These are phyloP conservation scores for Beauveria medogensis DNA, from an alignment of 2,329 filamentous ascomycete species.

Conservation along the genomic window DNA sequence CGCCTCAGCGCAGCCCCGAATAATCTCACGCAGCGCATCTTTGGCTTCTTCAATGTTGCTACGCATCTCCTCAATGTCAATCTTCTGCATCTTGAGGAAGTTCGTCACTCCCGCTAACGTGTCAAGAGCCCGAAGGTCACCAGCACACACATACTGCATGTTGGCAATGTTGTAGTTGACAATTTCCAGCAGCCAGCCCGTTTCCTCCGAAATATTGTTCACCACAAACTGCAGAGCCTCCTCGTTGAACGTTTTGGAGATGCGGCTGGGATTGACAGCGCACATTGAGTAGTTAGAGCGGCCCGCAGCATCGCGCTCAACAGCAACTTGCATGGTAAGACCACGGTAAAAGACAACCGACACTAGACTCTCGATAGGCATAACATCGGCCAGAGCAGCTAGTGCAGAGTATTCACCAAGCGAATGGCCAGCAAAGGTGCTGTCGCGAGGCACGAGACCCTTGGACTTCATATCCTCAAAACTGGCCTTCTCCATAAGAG, in stretches of 20 bases:
- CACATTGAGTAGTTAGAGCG: constrained; percentile 99
- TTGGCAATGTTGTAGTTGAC: constrained; percentile 89
- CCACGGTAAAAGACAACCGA: constrained; percentile 99
- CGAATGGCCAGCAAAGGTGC: constrained; percentile 95
- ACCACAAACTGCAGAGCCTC: constrained; percentile 95
- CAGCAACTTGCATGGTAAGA: constrained; percentile 97
- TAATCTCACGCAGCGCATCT: constrained; percentile 81
- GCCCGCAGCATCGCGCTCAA: constrained; percentile 86
- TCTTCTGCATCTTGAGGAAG: constrained; percentile 92
- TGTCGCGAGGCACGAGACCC: constrained; percentile 90
- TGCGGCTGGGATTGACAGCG: constrained; percentile 95
- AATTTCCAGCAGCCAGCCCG: constrained; percentile 93
- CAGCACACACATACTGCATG: constrained; percentile 67
- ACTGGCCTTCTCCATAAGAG: constrained; percentile 98
- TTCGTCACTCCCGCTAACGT: constrained; percentile 77
- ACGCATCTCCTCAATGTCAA: constrained; percentile 92
- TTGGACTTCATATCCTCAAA: constrained; percentile 99
- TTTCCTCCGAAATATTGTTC: constrained; percentile 87
- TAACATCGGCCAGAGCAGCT: constrained; percentile 91
- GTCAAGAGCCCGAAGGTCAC: constrained; percentile 63
- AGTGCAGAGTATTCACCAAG: constrained; percentile 97
- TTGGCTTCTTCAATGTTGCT: constrained; percentile 87
- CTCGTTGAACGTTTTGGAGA: constrained; percentile 98
- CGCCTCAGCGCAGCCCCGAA: constrained; percentile 76
- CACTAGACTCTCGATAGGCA: constrained; percentile 98